phyloP scores from a whole-genome alignment of 148 eudicot genomes.

The Heliamphora exappendiculata region DNA sequence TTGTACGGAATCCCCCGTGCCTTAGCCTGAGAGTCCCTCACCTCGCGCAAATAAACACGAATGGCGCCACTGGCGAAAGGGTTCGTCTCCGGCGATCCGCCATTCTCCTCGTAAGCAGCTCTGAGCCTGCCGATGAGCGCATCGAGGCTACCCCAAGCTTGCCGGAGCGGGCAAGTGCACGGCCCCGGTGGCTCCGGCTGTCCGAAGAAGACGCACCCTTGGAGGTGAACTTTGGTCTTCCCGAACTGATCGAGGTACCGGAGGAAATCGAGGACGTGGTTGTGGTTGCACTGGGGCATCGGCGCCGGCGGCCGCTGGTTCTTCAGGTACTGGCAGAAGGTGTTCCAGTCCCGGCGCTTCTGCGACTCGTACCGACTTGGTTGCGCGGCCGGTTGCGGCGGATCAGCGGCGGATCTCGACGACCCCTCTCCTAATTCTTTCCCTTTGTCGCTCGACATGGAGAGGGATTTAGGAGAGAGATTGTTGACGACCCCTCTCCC shows the following conservation, averaged over 20 bases:
- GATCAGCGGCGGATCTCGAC: conserved; percentile 6
- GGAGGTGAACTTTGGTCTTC: conserved; percentile 56
- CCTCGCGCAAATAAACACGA: conserved; percentile 44
- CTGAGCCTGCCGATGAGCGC: conserved; percentile 57
- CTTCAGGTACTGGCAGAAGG: conserved; percentile 62
- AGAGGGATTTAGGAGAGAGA: not conserved
- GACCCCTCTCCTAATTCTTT: conserved; percentile 34
- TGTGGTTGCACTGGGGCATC: conserved; percentile 47
- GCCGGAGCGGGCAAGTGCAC: conserved; percentile 54
- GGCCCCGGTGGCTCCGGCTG: conserved; percentile 67
- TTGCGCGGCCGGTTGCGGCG: conserved; percentile 21
- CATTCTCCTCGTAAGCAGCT: conserved; percentile 63
- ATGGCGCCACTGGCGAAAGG: conserved; percentile 56
- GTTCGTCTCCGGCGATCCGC: conserved; percentile 46
- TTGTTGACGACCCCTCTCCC: too few relatives aligned
- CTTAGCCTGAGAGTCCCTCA: conserved; percentile 59
- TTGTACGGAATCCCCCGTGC: conserved; percentile 62
- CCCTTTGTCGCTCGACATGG: conserved; percentile 38
- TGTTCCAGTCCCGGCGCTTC: too few relatives aligned
- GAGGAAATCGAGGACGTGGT: conserved; percentile 51
- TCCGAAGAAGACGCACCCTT: conserved; percentile 52
- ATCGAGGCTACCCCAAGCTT: conserved; percentile 69
- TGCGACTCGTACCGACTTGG: conserved; percentile 69
- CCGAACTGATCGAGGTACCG: conserved; percentile 59
- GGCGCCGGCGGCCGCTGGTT: conserved; percentile 58